These are phyloP conservation scores for Hibiscus tridactylites DNA, from an alignment of 345 rosid genomes.

Conservation along the genomic window DNA sequence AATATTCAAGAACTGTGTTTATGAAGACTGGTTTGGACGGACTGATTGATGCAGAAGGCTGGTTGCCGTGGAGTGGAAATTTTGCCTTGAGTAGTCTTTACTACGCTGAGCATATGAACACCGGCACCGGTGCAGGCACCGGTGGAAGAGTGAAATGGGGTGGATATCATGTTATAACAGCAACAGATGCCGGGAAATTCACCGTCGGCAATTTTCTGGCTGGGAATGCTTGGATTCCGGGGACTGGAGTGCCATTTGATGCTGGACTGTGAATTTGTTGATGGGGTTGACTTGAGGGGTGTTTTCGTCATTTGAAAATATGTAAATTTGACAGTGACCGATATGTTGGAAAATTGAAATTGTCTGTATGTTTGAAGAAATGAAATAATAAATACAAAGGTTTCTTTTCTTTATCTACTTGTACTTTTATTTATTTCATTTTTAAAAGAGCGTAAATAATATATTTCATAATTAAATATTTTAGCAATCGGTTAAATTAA, in stretches of 20 bases:
- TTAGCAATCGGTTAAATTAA: no score
- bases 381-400: no score
- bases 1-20: not conserved
- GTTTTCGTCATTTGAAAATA: no score
- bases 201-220: not conserved
- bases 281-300: no score
- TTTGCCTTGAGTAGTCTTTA: not conserved
- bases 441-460: no score
- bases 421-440: no score
- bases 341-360: no score
- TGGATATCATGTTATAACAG: not conserved
- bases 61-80: not conserved
- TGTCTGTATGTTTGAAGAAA: no score
- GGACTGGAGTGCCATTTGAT: not conserved
- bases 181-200: not conserved
- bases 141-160: not conserved
- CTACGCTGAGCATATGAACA: not conserved
- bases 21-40: not conserved
- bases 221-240: not conserved
- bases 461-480: no score
- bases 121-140: not conserved
- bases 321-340: no score
- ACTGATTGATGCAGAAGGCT: not conserved
- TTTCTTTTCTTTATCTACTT: no score
- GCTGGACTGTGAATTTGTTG: not conserved